phyloP scores from a whole-genome alignment of 345 rosid genomes.

The Populus euphratica region DNA sequence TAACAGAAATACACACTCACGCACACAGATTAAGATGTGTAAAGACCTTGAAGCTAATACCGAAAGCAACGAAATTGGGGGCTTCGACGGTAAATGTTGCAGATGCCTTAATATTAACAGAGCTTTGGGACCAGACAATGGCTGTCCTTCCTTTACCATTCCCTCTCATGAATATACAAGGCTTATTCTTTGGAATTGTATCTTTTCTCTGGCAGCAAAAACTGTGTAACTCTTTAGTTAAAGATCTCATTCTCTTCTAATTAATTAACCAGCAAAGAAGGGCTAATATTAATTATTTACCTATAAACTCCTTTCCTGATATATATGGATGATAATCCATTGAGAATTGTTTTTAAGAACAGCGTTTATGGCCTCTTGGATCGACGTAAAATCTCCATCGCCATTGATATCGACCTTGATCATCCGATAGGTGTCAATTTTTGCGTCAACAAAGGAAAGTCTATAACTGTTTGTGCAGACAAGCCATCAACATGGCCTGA shows the following conservation, averaged over 20 bases:
- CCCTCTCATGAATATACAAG: slow-evolving; percentile 31
- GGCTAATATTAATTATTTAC: slow-evolving; percentile 26
- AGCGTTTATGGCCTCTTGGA: slow-evolving; percentile 74
- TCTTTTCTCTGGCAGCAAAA: slow-evolving; percentile 54
- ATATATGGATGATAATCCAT: slow-evolving; percentile 70
- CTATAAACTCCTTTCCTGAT: slow-evolving; percentile 76
- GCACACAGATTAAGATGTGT: neutral
- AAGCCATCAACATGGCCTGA: slow-evolving; percentile 17
- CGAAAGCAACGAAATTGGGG: too few relatives aligned
- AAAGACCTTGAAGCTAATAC: neutral
- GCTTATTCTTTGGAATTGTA: slow-evolving; percentile 65
- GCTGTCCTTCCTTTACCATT: too few relatives aligned
- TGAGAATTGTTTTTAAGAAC: slow-evolving; percentile 58
- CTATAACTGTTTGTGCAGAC: slow-evolving; percentile 24
- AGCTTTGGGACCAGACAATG: too few relatives aligned
- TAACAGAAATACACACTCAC: too few relatives aligned
- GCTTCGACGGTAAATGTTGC: too few relatives aligned
- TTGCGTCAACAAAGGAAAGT: slow-evolving; percentile 64
- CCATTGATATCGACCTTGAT: slow-evolving; percentile 80
- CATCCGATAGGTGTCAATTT: slow-evolving; percentile 57
- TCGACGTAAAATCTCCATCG: slow-evolving; percentile 59
- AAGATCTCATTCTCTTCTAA: neutral
- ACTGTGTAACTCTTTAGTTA: neutral
- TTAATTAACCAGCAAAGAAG: neutral
- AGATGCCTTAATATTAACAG: too few relatives aligned